Evolutionary conservation across 2,329 filamentous ascomycete genomes (phyloP).

Genomic region (Penicillium fuscoglaucum): DNA sequence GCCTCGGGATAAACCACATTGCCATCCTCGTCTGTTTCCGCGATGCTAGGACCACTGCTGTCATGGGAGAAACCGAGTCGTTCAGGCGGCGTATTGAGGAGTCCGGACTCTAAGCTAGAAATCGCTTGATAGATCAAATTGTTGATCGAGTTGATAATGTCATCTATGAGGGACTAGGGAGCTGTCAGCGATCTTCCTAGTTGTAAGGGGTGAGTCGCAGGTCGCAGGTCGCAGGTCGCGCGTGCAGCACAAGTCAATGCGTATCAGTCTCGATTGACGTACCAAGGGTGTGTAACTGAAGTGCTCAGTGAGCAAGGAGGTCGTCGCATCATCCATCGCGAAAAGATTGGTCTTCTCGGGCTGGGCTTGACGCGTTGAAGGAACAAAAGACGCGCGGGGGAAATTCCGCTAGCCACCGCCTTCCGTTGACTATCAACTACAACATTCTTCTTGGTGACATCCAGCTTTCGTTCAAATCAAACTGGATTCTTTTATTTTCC

Average conservation of each 20-base stretch:
- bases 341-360: constrained; percentile 14
- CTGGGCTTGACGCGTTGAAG: constrained; percentile 16
- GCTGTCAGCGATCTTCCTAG: constrained; percentile 18
- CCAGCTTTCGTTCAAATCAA: neutral
- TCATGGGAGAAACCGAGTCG: constrained; percentile 73
- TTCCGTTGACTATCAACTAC: constrained; percentile 6
- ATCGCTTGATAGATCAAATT: constrained; percentile 87
- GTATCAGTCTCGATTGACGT: constrained; percentile 39
- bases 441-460: constrained; percentile 14
- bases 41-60: constrained; percentile 48
- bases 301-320: constrained; percentile 83
- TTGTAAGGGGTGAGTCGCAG: constrained; percentile 11
- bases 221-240: neutral
- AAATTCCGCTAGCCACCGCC: constrained; percentile 20
- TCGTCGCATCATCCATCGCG: constrained; percentile 48
- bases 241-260: neutral
- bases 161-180: constrained; percentile 82
- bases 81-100: constrained; percentile 70
- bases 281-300: constrained; percentile 92
- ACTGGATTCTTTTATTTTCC: neutral
- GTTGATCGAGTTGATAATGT: constrained; percentile 96
- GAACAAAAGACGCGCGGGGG: constrained; percentile 20
- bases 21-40: constrained; percentile 50
- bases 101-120: constrained; percentile 79
- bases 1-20: constrained; percentile 52